Evolutionary conservation across 805 yeast species (phyloP).

Genomic region (Lipomyces kockii): DNA sequence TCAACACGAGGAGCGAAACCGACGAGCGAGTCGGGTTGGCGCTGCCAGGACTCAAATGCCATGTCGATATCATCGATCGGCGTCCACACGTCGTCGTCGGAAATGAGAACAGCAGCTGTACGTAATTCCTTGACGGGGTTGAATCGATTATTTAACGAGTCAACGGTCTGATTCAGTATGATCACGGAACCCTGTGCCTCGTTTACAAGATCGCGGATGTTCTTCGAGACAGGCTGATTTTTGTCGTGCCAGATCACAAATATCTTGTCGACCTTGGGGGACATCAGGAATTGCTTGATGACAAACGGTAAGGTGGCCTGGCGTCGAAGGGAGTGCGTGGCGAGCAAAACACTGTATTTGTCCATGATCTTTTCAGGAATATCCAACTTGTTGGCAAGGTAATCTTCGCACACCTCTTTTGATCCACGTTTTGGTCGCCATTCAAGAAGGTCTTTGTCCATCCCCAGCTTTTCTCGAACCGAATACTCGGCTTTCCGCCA

Average conservation of each 20-base stretch:
- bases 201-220: slow-evolving; percentile 21
- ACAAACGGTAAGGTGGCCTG: slow-evolving; percentile 36
- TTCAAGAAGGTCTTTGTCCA: slow-evolving; percentile 26
- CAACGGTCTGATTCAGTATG: slow-evolving; percentile 29
- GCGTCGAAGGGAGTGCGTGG: slow-evolving; percentile 33
- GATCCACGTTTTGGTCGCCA: slow-evolving; percentile 34
- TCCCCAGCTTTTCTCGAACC: slow-evolving; percentile 15
- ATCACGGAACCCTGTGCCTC: slow-evolving; percentile 26
- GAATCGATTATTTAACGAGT: slow-evolving; percentile 35
- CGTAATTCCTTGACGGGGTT: slow-evolving; percentile 31
- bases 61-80: slow-evolving; percentile 34
- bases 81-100: slow-evolving; percentile 37
- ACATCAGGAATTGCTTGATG: slow-evolving; percentile 29
- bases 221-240: slow-evolving; percentile 26
- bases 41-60: slow-evolving; percentile 36
- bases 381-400: slow-evolving; percentile 18
- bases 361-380: slow-evolving; percentile 28
- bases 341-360: slow-evolving; percentile 33
- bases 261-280: slow-evolving; percentile 30
- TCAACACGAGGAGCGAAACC: slow-evolving; percentile 37
- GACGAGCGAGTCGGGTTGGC: slow-evolving; percentile 34
- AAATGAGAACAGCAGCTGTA: slow-evolving; percentile 33
- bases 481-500: slow-evolving; percentile 35
- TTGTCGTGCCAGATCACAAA: slow-evolving; percentile 36
- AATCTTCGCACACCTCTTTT: slow-evolving; percentile 25